phyloP scores from a whole-genome alignment of 805 yeast species.

The Candida sanyiensis region DNA sequence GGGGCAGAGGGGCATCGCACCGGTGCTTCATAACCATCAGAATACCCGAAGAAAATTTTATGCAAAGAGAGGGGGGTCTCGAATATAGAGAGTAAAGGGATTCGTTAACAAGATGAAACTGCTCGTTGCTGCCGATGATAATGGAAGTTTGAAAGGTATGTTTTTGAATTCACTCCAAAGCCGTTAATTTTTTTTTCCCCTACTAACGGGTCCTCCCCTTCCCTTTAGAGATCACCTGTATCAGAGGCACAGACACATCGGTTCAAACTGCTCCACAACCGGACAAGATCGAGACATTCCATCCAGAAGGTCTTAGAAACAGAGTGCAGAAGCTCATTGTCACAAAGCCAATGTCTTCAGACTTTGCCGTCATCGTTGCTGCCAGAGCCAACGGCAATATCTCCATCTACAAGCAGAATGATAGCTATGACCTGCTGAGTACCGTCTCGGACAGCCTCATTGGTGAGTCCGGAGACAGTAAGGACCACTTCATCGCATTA shows the following conservation, averaged over 20 bases:
- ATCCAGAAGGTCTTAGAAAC: slow-evolving; percentile 35
- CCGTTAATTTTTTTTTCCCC: neutral
- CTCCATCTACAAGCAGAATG: slow-evolving; percentile 32
- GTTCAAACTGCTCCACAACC: slow-evolving; percentile 63
- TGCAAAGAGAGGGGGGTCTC: too few species aligned
- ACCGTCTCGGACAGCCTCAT: slow-evolving; percentile 14
- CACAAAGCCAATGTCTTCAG: slow-evolving; percentile 27
- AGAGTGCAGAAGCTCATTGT: slow-evolving; percentile 36
- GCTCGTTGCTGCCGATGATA: slow-evolving; percentile 59
- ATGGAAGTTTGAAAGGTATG: slow-evolving; percentile 49
- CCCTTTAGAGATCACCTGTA: slow-evolving; percentile 46
- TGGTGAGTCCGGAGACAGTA: slow-evolving; percentile 10
- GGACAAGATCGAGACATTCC: slow-evolving; percentile 40
- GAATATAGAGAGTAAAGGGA: neutral
- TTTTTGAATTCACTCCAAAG: neutral
- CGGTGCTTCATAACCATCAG: too few species aligned
- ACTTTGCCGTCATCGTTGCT: slow-evolving; percentile 31
- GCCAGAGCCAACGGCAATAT: slow-evolving; percentile 44
- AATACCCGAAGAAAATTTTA: slow-evolving; percentile 2
- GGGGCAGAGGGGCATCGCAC: too few species aligned
- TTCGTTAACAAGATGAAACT: slow-evolving; percentile 43
- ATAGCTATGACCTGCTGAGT: slow-evolving; percentile 23
- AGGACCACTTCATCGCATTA: slow-evolving; percentile 36
- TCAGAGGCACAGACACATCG: slow-evolving; percentile 76
- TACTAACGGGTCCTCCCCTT: too few species aligned